Evolutionary conservation across 2,329 filamentous ascomycete species (phyloP).

Genomic region (Bipolaris oryzae): DNA sequence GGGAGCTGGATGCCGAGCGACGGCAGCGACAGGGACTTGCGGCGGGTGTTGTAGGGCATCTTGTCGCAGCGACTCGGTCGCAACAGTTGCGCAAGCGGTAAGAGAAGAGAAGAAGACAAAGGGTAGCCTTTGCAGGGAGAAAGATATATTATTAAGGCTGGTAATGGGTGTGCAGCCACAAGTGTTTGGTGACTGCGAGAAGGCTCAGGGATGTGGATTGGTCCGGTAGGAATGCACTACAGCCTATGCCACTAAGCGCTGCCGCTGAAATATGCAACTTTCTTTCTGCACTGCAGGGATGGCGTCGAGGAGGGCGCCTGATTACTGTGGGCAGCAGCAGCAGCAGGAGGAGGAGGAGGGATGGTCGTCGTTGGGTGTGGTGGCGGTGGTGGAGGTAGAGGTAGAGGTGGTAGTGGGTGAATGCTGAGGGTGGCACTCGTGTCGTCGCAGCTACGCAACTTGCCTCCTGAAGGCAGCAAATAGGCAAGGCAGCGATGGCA

Average conservation of each 20-base stretch:
- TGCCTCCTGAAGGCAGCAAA: conserved; percentile 40
- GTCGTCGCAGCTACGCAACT: conserved; percentile 24
- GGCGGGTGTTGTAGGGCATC: conserved; percentile 96
- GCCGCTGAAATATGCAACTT: conserved; percentile 39
- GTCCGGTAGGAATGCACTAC: conserved; percentile 43
- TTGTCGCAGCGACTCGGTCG: conserved; percentile 28
- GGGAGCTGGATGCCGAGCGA: conserved; percentile 90
- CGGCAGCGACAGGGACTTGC: conserved; percentile 91
- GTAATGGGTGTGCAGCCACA: conserved; percentile 29
- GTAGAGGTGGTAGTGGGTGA: background rate
- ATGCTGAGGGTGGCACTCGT: conserved; percentile 26
- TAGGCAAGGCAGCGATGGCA: conserved; percentile 37
- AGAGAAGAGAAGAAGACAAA: conserved; percentile 6
- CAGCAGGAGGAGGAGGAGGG: conserved; percentile 15
- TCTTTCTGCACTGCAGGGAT: conserved; percentile 30
- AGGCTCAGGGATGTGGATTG: conserved; percentile 43
- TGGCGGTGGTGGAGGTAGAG: conserved; percentile 1
- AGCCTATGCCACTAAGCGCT: conserved; percentile 39
- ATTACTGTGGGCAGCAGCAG: conserved; percentile 17
- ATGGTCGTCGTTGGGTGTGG: background rate
- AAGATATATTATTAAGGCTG: conserved; percentile 36
- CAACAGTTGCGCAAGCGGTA: conserved; percentile 14
- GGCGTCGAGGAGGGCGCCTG: conserved; percentile 17
- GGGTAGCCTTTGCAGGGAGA: conserved; percentile 11
- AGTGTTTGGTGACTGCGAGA: conserved; percentile 41